Evolutionary conservation across 108 stramenopile species (phyloP), one percentile per base, ranked within the genome.

Genomic region (Nitzschia sp.): DNA sequence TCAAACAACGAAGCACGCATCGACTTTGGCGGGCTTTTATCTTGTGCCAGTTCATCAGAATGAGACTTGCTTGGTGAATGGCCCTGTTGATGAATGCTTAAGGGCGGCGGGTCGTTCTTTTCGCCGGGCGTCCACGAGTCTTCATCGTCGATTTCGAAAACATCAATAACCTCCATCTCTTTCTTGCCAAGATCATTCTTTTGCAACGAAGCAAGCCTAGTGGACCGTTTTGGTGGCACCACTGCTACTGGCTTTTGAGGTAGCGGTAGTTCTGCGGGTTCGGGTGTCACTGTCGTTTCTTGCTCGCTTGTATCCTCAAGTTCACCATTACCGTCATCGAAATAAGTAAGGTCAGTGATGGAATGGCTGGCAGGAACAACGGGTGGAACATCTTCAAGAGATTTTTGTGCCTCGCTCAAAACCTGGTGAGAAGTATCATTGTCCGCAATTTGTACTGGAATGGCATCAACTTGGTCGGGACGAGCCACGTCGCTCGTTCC

Each of bases 101-200:
- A n/a, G n/a, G n/a, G n/a, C n/a, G n/a, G n/a, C n/a, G n/a, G n/a
- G 33, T 62, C 42, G 5, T 42, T n/a, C 38, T 1, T 32, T 30
- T 49, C 64, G 27, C 35, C 71, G 1, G 71, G 71, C 11, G 62
- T 72, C 71, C 71, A 72, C 2, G 71, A 72, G 23, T 72, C 71
- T 30, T 70, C 18, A 64, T 72, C 71, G 46, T 72, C 71, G 9
- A 72, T 46, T 27, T 61, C 61, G 11, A 72, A 45, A 6, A 72
- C 71, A 27, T 72, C 71, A 72, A 72, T 72, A 42, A 72, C 48
- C 38, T 72, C 71, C 2, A 64, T 25, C 4, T 62, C 61, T 42
- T 25, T 42, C 9, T 46, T 62, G 24, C 61, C 61, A 27, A 46
- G 19, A 24, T 21, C 33, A 15, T 31, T 21, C 42, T 46, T 62